Evolutionary conservation across 2,329 filamentous ascomycete genomes (phyloP), one percentile per base, ranked within the genome.

Genomic region (Talaromyces sp.): DNA sequence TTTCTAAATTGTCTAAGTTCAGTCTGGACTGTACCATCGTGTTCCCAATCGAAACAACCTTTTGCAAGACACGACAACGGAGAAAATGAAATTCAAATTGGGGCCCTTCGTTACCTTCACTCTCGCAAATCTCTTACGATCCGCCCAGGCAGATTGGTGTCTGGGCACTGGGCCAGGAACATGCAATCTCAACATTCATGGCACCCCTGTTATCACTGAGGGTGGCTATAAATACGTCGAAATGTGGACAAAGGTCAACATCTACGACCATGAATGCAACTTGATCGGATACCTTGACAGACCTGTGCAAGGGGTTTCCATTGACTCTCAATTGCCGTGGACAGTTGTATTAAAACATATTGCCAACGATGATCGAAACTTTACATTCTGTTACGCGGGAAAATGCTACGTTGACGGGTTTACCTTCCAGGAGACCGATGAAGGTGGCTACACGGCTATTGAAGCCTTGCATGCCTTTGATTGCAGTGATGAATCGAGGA

Each of bases 351-450:
- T 53, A 6, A 53, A 41, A 17, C 11, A 17, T 15, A 36, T 58
- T 13, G 10, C 9, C 5, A 48, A 36, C 21, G 31, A 28, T 19
- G 10, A 17, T 19, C 31, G 35, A n/a, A 22, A 48, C 17, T 35
- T 58, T 19, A 41, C 40, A 40, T 58, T 58, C 36, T 58, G 56
- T 33, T 58, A 58, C 17, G 48, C 56, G 9, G 39, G 39, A 19
- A 35, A n/a, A 21, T 58, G 56, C 25, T 39, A 58, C 43, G 17
- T 22, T 9, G 45, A 41, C 15, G 36, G 37, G 5, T 58, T 53
- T 31, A 53, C 48, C 6, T 58, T 40, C 17, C 5, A 21, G 15
- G 8, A n/a, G 17, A 13, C 15, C 8, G 56, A 57, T 15, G 31
- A 40, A 7, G n/a, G 15, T 48, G 50, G 40, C 17, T 10, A 15